A percentile compares a stretch with the other conserved stretches of the same genome.
phyloP scores from a whole-genome alignment of 768 basidiomycete species.

The Boletus vermiculosoides region DNA sequence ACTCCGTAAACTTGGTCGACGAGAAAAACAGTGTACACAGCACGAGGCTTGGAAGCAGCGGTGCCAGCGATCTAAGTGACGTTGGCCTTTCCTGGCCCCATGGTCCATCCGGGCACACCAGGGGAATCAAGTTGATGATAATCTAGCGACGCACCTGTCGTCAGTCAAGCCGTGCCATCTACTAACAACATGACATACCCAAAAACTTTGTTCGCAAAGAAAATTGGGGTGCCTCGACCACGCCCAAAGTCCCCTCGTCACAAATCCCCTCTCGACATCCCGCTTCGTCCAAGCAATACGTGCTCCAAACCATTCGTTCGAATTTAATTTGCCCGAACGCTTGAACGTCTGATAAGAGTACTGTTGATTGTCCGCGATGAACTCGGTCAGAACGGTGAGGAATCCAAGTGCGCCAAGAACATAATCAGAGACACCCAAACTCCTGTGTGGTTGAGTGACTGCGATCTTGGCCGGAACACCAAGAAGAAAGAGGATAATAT shows the following conservation, averaged over 20 bases:
- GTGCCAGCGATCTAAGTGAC: slow-evolving; percentile 32
- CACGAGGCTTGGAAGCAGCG: slow-evolving; percentile 54
- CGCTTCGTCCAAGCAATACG: slow-evolving; percentile 63
- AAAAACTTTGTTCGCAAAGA: slow-evolving; percentile 85
- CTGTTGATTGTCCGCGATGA: slow-evolving; percentile 90
- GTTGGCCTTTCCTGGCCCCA: slow-evolving; percentile 23
- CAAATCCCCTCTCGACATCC: slow-evolving; percentile 78
- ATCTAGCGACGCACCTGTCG: slow-evolving; percentile 39
- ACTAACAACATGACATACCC: slow-evolving; percentile 46
- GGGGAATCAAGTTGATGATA: slow-evolving; percentile 66
- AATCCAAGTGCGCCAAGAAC: slow-evolving; percentile 59
- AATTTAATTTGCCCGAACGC: slow-evolving; percentile 37
- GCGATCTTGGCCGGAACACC: slow-evolving; percentile 61
- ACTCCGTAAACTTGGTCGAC: slow-evolving; percentile 80
- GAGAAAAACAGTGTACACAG: slow-evolving; percentile 72
- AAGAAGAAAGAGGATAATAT: slow-evolving; percentile 73
- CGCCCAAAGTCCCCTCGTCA: slow-evolving; percentile 81
- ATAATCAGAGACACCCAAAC: slow-evolving; percentile 60
- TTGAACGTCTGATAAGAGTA: slow-evolving; percentile 84
- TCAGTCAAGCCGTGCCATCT: slow-evolving; percentile 1
- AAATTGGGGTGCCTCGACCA: slow-evolving; percentile 94
- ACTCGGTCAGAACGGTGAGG: slow-evolving; percentile 63
- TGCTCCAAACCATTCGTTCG: slow-evolving; percentile 61
- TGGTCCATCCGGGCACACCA: slow-evolving; percentile 43
- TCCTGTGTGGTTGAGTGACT: slow-evolving; percentile 49